Percentiles rank a stretch among this genome's conserved stretches.
Conservation (phyloP, 176 grass and related monocot genomes). For the Rhipidocladum racemiflorum region DNA sequence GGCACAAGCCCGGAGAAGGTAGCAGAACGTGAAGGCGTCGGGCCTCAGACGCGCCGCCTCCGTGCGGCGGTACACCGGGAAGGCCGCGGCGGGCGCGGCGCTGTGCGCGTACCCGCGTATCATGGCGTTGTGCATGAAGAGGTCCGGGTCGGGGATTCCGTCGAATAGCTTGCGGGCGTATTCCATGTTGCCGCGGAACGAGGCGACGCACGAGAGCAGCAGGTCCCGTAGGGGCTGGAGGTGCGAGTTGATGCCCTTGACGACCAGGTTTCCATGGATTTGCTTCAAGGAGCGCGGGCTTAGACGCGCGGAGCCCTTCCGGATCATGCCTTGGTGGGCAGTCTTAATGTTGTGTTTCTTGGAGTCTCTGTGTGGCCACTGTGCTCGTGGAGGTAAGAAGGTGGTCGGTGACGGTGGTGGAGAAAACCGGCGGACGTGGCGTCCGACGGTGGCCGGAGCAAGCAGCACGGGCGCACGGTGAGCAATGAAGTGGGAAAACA, state of each 20-base stretch:
- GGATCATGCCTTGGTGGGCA: conserved; percentile 24
- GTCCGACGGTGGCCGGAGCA: background rate
- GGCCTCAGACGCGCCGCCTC: background rate
- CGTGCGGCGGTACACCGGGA: conserved; percentile 16
- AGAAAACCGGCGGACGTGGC: background rate
- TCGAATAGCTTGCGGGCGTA: conserved; percentile 48
- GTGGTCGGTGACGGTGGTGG: background rate
- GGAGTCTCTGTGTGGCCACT: background rate
- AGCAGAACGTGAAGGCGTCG: conserved; percentile 43
- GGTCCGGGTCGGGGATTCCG: conserved; percentile 40
- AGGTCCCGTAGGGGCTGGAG: conserved; percentile 22
- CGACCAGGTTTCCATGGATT: conserved; percentile 38
- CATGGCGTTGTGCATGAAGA: conserved; percentile 57
- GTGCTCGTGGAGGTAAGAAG: background rate
- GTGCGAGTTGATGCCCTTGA: conserved; percentile 19
- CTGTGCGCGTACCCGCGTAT: conserved; percentile 23
- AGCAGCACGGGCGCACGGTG: background rate
- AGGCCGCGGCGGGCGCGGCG: background rate
- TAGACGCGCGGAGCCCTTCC: conserved; percentile 14
- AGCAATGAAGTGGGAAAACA: background rate
- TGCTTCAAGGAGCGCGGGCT: conserved; percentile 34
- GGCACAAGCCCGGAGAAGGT: conserved; percentile 37
- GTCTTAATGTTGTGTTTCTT: background rate
- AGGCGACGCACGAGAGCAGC: conserved; percentile 13
- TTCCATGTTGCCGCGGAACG: conserved; percentile 32